Percentiles rank a stretch among this genome's conserved stretches.
These are phyloP conservation scores for Trichoderma asperellum DNA, from an alignment of 2,329 filamentous ascomycete species.

Conservation along the genomic window DNA sequence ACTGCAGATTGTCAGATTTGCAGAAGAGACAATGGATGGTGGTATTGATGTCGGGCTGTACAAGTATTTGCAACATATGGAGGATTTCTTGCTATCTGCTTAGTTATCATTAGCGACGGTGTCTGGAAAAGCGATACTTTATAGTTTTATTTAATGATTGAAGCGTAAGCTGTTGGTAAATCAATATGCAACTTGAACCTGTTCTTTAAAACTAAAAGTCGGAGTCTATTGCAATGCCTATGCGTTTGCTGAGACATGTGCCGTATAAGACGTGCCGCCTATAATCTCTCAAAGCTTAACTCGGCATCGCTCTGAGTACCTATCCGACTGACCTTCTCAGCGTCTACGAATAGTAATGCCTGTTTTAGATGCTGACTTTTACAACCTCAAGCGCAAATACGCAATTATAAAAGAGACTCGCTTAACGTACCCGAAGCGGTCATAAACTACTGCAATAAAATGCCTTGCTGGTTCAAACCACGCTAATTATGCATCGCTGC, in stretches of 20 bases:
- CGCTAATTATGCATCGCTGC: no score
- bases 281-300: no score
- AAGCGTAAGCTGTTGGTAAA: not conserved
- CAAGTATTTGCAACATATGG: slow-evolving; percentile 24
- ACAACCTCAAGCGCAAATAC: not conserved
- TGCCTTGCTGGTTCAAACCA: not conserved
- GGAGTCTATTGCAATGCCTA: no score
- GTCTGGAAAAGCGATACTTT: not conserved
- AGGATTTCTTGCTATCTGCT: slow-evolving; percentile 15
- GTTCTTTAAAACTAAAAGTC: not conserved
- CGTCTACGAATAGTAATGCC: not conserved
- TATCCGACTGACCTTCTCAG: no score
- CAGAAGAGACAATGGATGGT: slow-evolving; percentile 5
- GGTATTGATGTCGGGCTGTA: slow-evolving; percentile 14
- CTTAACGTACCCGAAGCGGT: not conserved
- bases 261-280: no score
- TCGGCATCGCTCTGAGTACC: no score
- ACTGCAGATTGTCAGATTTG: slow-evolving; percentile 16
- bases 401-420: not conserved
- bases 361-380: not conserved
- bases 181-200: no score
- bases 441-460: not conserved
- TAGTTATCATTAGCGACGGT: not conserved
- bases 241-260: no score
- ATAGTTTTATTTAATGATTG: not conserved